Evolutionary conservation across 345 rosid species (phyloP).

Genomic region (Aegle marmelos): DNA sequence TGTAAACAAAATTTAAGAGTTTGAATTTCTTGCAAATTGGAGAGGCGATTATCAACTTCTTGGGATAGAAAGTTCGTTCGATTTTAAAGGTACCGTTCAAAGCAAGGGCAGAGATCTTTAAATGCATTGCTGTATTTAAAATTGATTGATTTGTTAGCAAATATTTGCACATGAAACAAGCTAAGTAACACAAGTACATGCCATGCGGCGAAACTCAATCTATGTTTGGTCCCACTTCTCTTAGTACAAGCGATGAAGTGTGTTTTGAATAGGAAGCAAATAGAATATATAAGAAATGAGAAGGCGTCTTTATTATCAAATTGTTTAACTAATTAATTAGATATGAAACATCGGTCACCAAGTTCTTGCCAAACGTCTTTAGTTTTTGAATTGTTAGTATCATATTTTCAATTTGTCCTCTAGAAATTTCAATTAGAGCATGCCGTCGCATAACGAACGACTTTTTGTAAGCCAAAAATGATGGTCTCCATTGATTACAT

Average conservation of each 20-base stretch:
- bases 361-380: neutral
- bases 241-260: neutral
- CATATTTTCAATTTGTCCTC: too few species aligned
- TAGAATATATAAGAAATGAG: neutral
- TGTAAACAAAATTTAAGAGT: neutral
- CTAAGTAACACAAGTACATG: neutral
- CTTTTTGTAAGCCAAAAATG: too few species aligned
- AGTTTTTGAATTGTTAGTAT: neutral
- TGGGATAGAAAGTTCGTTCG: too few species aligned
- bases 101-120: neutral
- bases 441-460: neutral
- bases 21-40: neutral
- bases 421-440: neutral
- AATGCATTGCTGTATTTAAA: neutral
- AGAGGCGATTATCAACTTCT: too few species aligned
- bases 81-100: neutral
- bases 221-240: slow-evolving; percentile 4
- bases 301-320: neutral
- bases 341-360: neutral
- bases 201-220: neutral
- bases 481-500: too few species aligned
- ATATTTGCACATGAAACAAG: neutral
- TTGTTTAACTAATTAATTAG: neutral
- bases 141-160: neutral
- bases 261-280: neutral